A percentile compares a stretch with the other conserved stretches of the same genome.
phyloP scores from a whole-genome alignment of 2,329 filamentous ascomycete genomes.

The Verticillium klebahnii region DNA sequence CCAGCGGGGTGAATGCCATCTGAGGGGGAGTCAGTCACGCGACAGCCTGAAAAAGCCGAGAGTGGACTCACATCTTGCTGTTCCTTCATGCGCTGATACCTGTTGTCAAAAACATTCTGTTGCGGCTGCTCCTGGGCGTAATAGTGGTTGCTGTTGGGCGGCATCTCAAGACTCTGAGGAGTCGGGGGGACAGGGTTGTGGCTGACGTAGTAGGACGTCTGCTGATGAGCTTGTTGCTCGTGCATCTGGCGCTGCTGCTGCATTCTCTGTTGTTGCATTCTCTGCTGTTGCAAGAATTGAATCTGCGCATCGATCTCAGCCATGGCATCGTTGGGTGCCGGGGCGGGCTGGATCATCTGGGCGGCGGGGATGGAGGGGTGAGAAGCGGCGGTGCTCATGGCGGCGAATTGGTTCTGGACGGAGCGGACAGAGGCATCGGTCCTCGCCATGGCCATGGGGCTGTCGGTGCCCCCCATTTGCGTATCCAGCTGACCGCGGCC shows the following conservation, averaged over 20 bases:
- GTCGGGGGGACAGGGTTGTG: conserved; percentile 69
- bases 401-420: conserved; percentile 37
- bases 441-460: conserved; percentile 28
- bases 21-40: conserved; percentile 28
- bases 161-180: conserved; percentile 75
- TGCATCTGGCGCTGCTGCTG: conserved; percentile 55
- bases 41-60: neutral
- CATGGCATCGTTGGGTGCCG: conserved; percentile 45
- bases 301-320: conserved; percentile 62
- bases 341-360: conserved; percentile 39
- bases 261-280: conserved; percentile 33
- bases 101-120: conserved; percentile 57
- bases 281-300: conserved; percentile 60
- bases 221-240: conserved; percentile 47
- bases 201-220: conserved; percentile 37
- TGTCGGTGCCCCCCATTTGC: conserved; percentile 42
- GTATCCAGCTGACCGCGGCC: conserved; percentile 41
- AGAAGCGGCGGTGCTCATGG: conserved; percentile 40
- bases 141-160: conserved; percentile 52
- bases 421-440: conserved; percentile 6
- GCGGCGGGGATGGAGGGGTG: conserved; percentile 43
- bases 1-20: conserved; percentile 76
- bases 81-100: conserved; percentile 63
- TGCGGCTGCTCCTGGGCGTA: conserved; percentile 55
- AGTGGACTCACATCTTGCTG: conserved; percentile 56